phyloP scores from a whole-genome alignment of 2,329 filamentous ascomycete genomes.

The Hypocrella siamensis region DNA sequence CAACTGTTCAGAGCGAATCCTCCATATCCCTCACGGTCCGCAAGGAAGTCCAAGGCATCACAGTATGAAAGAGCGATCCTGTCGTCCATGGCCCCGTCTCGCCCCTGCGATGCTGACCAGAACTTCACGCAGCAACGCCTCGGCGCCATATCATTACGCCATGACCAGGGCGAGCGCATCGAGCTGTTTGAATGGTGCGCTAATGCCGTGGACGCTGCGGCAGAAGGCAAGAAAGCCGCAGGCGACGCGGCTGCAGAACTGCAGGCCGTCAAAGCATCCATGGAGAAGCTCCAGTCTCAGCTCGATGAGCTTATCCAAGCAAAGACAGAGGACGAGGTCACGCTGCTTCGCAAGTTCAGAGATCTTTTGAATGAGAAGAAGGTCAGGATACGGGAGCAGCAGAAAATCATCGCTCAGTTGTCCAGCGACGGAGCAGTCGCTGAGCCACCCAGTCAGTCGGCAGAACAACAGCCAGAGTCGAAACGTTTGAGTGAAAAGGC shows the following conservation, averaged over 20 bases:
- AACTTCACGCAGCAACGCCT: slow-evolving; percentile 43
- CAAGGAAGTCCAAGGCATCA: slow-evolving; percentile 52
- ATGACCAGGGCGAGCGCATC: slow-evolving; percentile 41
- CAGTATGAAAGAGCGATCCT: slow-evolving; percentile 27
- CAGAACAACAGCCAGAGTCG: slow-evolving; percentile 9
- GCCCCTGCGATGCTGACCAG: slow-evolving; percentile 3
- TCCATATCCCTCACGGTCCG: slow-evolving; percentile 46
- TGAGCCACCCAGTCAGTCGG: slow-evolving; percentile 5
- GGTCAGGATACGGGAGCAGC: slow-evolving; percentile 60
- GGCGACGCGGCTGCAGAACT: slow-evolving; percentile 23
- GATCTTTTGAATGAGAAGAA: slow-evolving; percentile 66
- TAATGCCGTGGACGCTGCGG: slow-evolving; percentile 33
- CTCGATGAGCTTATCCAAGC: slow-evolving; percentile 49
- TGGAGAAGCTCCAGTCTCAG: slow-evolving; percentile 43
- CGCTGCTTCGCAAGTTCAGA: slow-evolving; percentile 53
- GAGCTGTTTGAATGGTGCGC: slow-evolving; percentile 58
- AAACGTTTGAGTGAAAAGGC: slow-evolving; percentile 21
- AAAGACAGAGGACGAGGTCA: slow-evolving; percentile 51
- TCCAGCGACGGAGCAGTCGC: slow-evolving; percentile 16
- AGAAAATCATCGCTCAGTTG: slow-evolving; percentile 37
- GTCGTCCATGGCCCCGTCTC: background rate
- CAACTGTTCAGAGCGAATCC: slow-evolving; percentile 35
- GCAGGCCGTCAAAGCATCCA: slow-evolving; percentile 34
- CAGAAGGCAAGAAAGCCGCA: slow-evolving; percentile 26
- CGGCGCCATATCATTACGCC: slow-evolving; percentile 44